Evolutionary conservation across 768 basidiomycete genomes (phyloP).

Genomic region (Suillus bovinus): DNA sequence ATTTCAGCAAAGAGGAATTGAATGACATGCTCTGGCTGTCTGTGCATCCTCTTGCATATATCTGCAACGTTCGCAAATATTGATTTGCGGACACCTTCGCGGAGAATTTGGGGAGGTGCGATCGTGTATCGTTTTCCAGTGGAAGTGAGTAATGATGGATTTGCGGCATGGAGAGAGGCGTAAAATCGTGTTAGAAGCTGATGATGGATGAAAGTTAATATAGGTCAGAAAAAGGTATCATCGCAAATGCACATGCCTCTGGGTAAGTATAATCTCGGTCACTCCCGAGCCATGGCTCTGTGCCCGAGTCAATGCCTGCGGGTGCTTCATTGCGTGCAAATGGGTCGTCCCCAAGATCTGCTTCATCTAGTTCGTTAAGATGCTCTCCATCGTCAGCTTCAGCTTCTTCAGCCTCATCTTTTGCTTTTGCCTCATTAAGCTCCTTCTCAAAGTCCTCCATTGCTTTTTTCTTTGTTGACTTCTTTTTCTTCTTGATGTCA

Average conservation of each 20-base stretch:
- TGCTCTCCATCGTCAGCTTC: constrained; percentile 63
- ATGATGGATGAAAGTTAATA: constrained; percentile 2
- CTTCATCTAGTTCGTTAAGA: constrained; percentile 71
- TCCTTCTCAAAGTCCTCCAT: constrained; percentile 96
- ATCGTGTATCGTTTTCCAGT: constrained; percentile 95
- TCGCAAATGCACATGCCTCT: constrained; percentile 58
- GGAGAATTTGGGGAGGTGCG: constrained; percentile 89
- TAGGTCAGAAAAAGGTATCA: neutral
- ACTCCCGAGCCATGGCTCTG: constrained; percentile 86
- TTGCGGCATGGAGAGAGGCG: constrained; percentile 85
- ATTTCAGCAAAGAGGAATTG: constrained; percentile 96
- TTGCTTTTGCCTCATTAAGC: constrained; percentile 69
- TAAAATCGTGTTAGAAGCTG: constrained; percentile 95
- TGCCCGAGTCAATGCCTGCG: constrained; percentile 68
- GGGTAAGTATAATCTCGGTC: constrained; percentile 97
- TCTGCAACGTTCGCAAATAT: constrained; percentile 97
- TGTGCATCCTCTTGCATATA: constrained; percentile 98
- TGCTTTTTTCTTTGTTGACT: constrained; percentile 85
- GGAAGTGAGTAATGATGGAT: constrained; percentile 85
- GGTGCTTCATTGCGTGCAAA: constrained; percentile 64
- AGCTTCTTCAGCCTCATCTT: constrained; percentile 58
- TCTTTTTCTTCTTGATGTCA: constrained; percentile 97
- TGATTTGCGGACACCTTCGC: constrained; percentile 97
- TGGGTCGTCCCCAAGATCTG: constrained; percentile 86
- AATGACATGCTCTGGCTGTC: constrained; percentile 96